Conservation (phyloP, 805 yeast species). For the Candida gorgasii region DNA sequence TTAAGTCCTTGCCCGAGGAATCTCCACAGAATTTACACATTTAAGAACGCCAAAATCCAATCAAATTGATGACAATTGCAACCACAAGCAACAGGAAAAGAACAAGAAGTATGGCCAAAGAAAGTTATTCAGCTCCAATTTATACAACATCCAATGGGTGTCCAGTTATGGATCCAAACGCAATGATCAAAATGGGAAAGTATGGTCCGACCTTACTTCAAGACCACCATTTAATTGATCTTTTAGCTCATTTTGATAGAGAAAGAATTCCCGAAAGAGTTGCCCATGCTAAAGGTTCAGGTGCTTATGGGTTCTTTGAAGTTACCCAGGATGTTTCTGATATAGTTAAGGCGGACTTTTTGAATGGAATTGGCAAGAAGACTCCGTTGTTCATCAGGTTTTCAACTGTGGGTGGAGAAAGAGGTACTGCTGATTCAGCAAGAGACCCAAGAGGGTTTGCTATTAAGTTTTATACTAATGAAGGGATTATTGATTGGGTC, state of each 20-base stretch:
- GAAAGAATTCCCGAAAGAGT: conserved; percentile 92
- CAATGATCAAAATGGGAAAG: conserved; percentile 71
- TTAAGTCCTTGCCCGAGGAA: too few species aligned
- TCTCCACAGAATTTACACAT: background rate
- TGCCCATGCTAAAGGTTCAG: conserved; percentile 92
- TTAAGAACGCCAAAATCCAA: background rate
- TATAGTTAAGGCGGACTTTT: conserved; percentile 66
- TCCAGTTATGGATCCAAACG: conserved; percentile 73
- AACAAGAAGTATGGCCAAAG: background rate
- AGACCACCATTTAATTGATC: conserved; percentile 77
- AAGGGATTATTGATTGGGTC: conserved; percentile 83
- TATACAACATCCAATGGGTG: conserved; percentile 74
- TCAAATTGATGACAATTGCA: background rate
- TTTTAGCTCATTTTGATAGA: conserved; percentile 83
- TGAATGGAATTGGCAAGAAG: conserved; percentile 74
- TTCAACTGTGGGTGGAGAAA: conserved; percentile 87
- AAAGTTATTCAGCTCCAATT: conserved; percentile 43
- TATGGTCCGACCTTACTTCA: conserved; percentile 81
- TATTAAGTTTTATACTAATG: conserved; percentile 77
- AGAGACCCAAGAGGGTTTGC: conserved; percentile 90
- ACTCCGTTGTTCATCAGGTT: conserved; percentile 73
- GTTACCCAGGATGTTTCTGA: conserved; percentile 84
- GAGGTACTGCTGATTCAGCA: conserved; percentile 78
- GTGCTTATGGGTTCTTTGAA: conserved; percentile 85
- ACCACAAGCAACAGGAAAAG: background rate